Percentiles rank a stretch among this genome's conserved stretches.
Evolutionary conservation across 2,329 filamentous ascomycete species (phyloP).

Genomic region (Epichloe aotearoae): DNA sequence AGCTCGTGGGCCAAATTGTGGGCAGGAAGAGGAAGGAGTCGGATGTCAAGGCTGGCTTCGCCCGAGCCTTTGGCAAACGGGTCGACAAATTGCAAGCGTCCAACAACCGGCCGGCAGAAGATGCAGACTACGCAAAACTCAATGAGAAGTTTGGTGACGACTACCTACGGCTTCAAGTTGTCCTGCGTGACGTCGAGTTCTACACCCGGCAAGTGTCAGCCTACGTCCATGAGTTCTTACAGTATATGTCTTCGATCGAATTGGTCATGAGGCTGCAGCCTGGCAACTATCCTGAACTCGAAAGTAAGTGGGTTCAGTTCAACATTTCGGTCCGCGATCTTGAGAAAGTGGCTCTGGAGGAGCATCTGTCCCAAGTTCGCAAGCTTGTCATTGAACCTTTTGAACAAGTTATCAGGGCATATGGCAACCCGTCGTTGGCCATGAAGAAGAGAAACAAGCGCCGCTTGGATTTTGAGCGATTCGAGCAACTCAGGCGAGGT

Average conservation of each 20-base stretch:
- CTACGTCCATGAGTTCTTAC: conserved; percentile 71
- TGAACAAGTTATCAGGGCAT: conserved; percentile 62
- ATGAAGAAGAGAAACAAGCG: conserved; percentile 94
- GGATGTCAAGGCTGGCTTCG: conserved; percentile 70
- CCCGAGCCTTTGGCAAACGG: conserved; percentile 79
- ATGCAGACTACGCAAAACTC: conserved; percentile 66
- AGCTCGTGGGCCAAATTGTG: conserved; percentile 82
- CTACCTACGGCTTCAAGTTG: conserved; percentile 82
- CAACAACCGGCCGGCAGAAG: conserved; percentile 51
- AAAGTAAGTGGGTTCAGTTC: conserved; percentile 90
- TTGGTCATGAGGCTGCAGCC: conserved; percentile 61
- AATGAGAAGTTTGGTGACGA: conserved; percentile 85
- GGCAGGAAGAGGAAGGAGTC: conserved; percentile 77
- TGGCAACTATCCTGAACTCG: conserved; percentile 67
- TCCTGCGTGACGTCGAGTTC: conserved; percentile 84
- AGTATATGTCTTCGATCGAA: conserved; percentile 71
- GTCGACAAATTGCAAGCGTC: conserved; percentile 70
- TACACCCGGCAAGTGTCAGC: conserved; percentile 71
- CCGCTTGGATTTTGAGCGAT: conserved; percentile 78
- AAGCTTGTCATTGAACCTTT: conserved; percentile 79
- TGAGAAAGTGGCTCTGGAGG: conserved; percentile 66
- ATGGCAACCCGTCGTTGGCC: conserved; percentile 71
- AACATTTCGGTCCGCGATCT: conserved; percentile 79
- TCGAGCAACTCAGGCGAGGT: conserved; percentile 59
- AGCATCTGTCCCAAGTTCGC: conserved; percentile 62